Base-by-base conservation (phyloP, 495 filamentous ascomycete genomes). In the Tuber aestivum region DNA sequence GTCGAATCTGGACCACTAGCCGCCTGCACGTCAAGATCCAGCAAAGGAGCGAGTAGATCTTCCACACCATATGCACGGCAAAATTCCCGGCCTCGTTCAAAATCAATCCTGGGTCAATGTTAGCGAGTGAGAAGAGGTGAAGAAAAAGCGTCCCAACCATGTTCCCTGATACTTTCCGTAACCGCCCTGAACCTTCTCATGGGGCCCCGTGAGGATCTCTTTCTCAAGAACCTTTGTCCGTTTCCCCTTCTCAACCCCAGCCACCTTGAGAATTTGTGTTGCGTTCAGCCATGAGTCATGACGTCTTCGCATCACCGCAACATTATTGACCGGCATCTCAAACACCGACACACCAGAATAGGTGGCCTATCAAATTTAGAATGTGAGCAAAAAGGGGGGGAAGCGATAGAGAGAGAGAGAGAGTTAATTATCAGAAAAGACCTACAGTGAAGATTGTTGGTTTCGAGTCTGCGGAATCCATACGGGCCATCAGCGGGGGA, bases 151-250 rank as follows among this genome's bases (percentile, higher is more conserved):
- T 44, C 37, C 72, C 42, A 76, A 83, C 95, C 95, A 99, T 4
- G 95, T 99, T 32, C 95, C 95, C 85, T 99, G 95, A 81, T 98
- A 99, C 86, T 97, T 97, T 71, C 95, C 95, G 82, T 99, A 99
- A 12, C 95, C 96, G 18, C 95, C 95, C 82, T 99, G 95, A 12
- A 99, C 95, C 86, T 98, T 99, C 82, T 99, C 95, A 83, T 99
- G 95, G 80, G 95, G 92, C 74, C 95, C 95, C 0, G 91, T 94
- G 70, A 96, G 89, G 74, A 99, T 97, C 84, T 98, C 95, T 84
- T 97, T 97, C 83, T 99, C 95, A 65, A 99, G 86, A 12, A 97
- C 95, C 85, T 99, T 99, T 70, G 95, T 98, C 71, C 95, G 90
- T 82, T 96, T 94, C 61, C 95, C 95, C 84, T 99, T 99, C 78